Base-by-base conservation (phyloP, 1,139 yeast species). In the Suhomyces maxii region DNA sequence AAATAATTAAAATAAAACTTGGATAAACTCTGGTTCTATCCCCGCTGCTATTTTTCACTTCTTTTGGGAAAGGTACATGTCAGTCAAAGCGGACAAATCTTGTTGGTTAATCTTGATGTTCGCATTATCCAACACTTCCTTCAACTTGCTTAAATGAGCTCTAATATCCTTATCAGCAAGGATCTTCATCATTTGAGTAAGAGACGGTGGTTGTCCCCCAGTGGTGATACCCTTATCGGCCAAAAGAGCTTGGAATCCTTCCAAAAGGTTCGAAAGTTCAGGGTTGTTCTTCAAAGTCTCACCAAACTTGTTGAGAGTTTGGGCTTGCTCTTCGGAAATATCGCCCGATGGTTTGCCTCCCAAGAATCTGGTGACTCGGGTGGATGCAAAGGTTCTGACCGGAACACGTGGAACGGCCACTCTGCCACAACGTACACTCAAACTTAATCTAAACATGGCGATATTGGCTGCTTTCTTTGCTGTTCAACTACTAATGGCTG, bases 91-190 rank as follows among this genome's bases (percentile, higher is more conserved):
- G 39, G 63, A 60, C 48, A 72, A 59, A 51, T 73, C 77, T 36
- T 63, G 64, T 9, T 69, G 70, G 31, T 65, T 56, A 43, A 71
- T 58, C 44, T 63, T 57, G 35, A 73, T 61, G 26, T 69, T 64
- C 6, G 69, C 63, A 18, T 59, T 59, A 32, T 72, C 73, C 43
- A 73, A 63, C 33, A 67, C 63, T 13, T 53, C 55, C 52, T 68
- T 67, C 50, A 73, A 61, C 37, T 60, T 60, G n/a, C 53, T 49
- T 34, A 72, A 59, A 37, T 61, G 59, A 8, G 56, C 62, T 41
- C 69, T 64, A n/a, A 73, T 65, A 13, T 71, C 76, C 49, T 62
- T 64, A 47, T 73, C 75, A 38, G 71, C 58, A 47, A 73, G 60
- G 38, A 73, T 59, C 51, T 64, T 66, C 61, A 73, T 63, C 67